Base-by-base conservation (phyloP, 2,329 filamentous ascomycete species). In the Dendryphion nanum region DNA sequence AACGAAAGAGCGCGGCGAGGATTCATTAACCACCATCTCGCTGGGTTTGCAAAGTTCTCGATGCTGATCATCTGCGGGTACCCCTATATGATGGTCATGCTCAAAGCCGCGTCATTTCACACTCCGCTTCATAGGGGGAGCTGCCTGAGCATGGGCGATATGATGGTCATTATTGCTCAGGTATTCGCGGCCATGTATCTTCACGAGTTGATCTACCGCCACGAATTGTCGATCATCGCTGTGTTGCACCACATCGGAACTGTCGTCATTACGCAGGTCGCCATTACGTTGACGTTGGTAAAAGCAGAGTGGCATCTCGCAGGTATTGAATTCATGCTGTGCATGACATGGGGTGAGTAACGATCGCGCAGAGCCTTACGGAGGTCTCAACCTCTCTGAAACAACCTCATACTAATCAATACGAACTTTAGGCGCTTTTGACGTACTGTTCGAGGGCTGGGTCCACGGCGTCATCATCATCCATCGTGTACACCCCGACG, bases 11-110 rank as follows among this genome's bases (percentile, higher is more conserved):
- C 65, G 15, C 54, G 63, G 4, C 58, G 68, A 6, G 68, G 68
- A 0, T 72, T 74, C 41, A 55, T 73, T 23, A 73, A 74, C 33
- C 71, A 74, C 39, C 70, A 73, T 32, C 65, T 74, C 15, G 69
- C 70, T 2, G 69, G 66, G 1, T 35, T 42, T 2, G 69, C 66
- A 5, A 74, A 73, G 36, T 41, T 72, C 1, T 2, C 68, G 14
- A 66, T 72, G 26, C 39, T 72, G 6, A 37, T 69, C 10, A 17
- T 65, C 0, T 67, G 64, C 0, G 63, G 60, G 2, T 72, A 73
- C 45, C 70, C 71, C 1, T 70, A 72, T 31, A 50, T 72, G 30
- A 45, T 52, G 18, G 55, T 73, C 12, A 52, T 64, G 0, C 67
- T 69, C 33, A 57, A 59, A 8, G 44, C 44, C 5, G 47, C 56